Base-by-base conservation (phyloP, 164 flowering plant genomes). In the Akebia trifoliata region DNA sequence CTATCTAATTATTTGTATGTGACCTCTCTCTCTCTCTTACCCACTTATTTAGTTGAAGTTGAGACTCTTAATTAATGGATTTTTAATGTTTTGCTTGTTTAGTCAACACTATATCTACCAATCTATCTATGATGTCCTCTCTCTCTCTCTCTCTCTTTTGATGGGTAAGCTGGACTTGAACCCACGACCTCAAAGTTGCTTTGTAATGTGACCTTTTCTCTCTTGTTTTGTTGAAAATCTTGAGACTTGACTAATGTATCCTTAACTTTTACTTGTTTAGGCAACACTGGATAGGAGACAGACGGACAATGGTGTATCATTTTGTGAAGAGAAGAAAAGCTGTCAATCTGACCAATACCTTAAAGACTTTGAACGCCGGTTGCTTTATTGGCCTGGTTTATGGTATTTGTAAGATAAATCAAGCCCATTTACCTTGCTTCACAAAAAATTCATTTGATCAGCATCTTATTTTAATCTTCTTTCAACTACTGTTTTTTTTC, bases 371-470 rank as follows among this genome's bases (percentile, higher is more conserved):
- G 69, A 76, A 56, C 61, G 52, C 34, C 96, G 75, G 65, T 65
- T 82, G 71, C 77, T 78, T 69, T 68, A 71, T 40, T 71, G 66
- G 76, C 82, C 86, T 47, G 83, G 63, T 55, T 73, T 81, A 61
- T 79, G 76, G 72, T 72, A 74, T 61, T 62, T 80, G 95, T 89
- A 86, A 80, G 85, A 68, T 59, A 56, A 53, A 54, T 52, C 14
- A 38, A 44, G 38, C 62, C 32, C 34, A 46, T 62, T 42, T 15
- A 20, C 18, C 54, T 34, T 43, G 11, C 8, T n/a, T 56, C 29
- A 42, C 56, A 29, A 44, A 8, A 4, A 34, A 50, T 36, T 12
- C 25, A 20, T 56, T 24, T 29, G 5, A 29, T 49, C 28, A n/a
- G 32, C 24, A 44, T 47, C 31, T 28, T 44, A 2, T 30, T 17